Base-by-base conservation (phyloP, 2,329 filamentous ascomycete genomes). In the Orbilia quercus region DNA sequence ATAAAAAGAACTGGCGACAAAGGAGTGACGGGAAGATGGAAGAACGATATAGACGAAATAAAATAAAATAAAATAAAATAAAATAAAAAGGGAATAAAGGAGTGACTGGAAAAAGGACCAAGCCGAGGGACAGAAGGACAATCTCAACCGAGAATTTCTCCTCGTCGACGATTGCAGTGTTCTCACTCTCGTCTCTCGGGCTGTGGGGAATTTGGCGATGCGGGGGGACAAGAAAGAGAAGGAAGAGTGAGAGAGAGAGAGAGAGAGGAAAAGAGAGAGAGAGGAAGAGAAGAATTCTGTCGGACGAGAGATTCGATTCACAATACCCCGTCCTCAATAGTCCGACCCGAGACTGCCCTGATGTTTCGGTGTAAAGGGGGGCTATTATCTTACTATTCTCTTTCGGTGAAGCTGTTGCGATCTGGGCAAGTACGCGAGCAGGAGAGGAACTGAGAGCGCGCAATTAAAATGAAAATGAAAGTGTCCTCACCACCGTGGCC, bases 201-300 rank as follows among this genome's bases (percentile, higher is more conserved):
- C 16, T 38, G 51, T 59, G 58, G 58, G 58, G 58, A 64, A 62
- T 64, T 58, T 48, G 58, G 23, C 59, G 50, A 44, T 72, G 60
- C 60, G 69, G 48, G 69, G 54, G 25, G 5, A 16, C 3, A 36
- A 2, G 23, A 55, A 40, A 14, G 18, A 38, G 48, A 40, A 23
- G 40, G 20, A 50, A 58, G 34, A 31, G 31, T 42, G 31, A 16
- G 44, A 47, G 34, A 18, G 36, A 60, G 44, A 18, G 53, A 28
- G 36, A 54, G 40, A 45, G 42, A 23, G 25, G 20, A 42, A 36
- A 16, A 44, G 20, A 18, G 53, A 28, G 36, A 54, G 40, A 45
- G 42, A 23, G 25, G 20, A 42, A 36, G 23, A 44, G 20, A n/a
- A 14, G 28, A 38, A 62, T 18, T 50, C 12, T 23, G 16, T 60